phyloP scores from a whole-genome alignment of 1,139 yeast species.

The Yamadazyma atmosphaerica region DNA sequence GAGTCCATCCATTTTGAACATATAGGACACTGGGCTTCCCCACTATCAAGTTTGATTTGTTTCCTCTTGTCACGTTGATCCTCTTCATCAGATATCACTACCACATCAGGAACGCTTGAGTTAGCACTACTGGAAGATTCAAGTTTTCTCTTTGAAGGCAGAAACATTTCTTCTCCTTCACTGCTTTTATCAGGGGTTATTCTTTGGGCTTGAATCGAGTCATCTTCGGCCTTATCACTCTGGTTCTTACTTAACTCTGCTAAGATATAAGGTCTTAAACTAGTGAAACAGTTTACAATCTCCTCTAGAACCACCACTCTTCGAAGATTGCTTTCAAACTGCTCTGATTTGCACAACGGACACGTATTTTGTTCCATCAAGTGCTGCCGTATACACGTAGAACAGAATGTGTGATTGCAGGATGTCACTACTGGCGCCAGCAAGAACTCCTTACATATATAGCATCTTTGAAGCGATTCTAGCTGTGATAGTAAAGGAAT shows the following conservation, averaged over 20 bases:
- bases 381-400: constrained; percentile 79
- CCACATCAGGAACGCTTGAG: constrained; percentile 6
- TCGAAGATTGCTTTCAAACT: constrained; percentile 68
- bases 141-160: neutral
- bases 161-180: neutral
- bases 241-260: neutral
- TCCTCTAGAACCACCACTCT: constrained; percentile 76
- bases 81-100: constrained; percentile 6
- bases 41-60: constrained; percentile 6
- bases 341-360: constrained; percentile 76
- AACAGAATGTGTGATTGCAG: constrained; percentile 91
- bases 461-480: constrained; percentile 77
- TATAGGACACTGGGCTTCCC: constrained; percentile 65
- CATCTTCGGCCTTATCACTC: neutral
- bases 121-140: constrained; percentile 7
- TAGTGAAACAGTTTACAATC: constrained; percentile 55
- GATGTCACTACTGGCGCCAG: constrained; percentile 81
- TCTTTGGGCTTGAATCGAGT: neutral
- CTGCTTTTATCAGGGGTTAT: neutral
- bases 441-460: constrained; percentile 86
- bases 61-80: neutral
- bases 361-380: constrained; percentile 62
- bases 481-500: constrained; percentile 60
- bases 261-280: constrained; percentile 41
- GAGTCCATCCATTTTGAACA: constrained; percentile 61